Evolutionary conservation across 2,329 filamentous ascomycete species (phyloP).

Genomic region (Teratosphaeria gauchensis): DNA sequence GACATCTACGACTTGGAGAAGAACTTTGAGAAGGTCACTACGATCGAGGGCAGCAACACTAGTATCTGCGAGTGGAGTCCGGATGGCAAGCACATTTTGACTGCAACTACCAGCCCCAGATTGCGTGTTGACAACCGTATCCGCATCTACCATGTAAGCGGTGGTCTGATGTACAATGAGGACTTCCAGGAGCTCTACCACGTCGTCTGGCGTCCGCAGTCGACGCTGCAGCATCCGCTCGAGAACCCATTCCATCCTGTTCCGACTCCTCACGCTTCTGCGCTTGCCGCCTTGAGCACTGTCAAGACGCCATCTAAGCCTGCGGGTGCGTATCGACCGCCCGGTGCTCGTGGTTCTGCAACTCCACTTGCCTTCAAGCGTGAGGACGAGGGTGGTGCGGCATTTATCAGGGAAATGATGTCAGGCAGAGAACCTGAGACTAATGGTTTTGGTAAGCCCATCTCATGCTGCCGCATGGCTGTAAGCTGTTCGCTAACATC

Average conservation of each 20-base stretch:
- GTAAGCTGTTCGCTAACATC: neutral
- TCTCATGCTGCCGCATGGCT: neutral
- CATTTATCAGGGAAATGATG: conserved; percentile 72
- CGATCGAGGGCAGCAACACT: conserved; percentile 89
- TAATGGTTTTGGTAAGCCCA: conserved; percentile 61
- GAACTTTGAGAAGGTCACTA: conserved; percentile 84
- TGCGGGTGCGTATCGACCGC: conserved; percentile 91
- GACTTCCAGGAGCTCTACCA: conserved; percentile 93
- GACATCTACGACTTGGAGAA: conserved; percentile 95
- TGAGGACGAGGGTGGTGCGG: conserved; percentile 89
- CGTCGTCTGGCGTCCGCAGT: conserved; percentile 72
- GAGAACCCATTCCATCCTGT: conserved; percentile 64
- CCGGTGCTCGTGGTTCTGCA: conserved; percentile 77
- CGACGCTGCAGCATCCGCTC: conserved; percentile 48
- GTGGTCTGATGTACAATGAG: conserved; percentile 85
- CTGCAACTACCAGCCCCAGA: conserved; percentile 91
- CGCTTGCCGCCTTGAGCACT: conserved; percentile 68
- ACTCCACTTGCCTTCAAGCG: conserved; percentile 95
- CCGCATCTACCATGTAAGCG: conserved; percentile 87
- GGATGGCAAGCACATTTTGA: conserved; percentile 90
- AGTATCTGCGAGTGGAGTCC: conserved; percentile 97
- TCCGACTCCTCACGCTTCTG: conserved; percentile 73
- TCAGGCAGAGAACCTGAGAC: conserved; percentile 36
- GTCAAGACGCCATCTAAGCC: conserved; percentile 94
- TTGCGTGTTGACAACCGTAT: conserved; percentile 94